phyloP scores from a whole-genome alignment of 805 yeast species.

The Schwanniomyces polymorphus region DNA sequence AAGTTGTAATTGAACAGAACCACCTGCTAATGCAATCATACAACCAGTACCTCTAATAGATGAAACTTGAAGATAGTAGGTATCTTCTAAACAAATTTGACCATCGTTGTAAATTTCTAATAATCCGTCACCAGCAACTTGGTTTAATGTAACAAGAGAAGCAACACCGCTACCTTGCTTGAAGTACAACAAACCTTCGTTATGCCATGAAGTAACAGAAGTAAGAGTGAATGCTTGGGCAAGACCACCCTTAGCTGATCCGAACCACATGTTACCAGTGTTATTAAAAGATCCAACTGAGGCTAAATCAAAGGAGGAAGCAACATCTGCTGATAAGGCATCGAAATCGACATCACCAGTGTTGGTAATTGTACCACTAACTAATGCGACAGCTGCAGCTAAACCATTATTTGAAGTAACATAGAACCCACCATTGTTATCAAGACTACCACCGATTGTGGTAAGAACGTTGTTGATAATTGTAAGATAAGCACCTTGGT shows the following conservation, averaged over 20 bases:
- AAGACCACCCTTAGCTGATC: slow-evolving; percentile 21
- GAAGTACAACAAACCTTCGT: slow-evolving; percentile 21
- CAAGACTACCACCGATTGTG: slow-evolving; percentile 19
- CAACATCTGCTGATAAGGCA: slow-evolving; percentile 13
- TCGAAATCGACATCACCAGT: slow-evolving; percentile 24
- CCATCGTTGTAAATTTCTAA: slow-evolving; percentile 19
- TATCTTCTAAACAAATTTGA: slow-evolving; percentile 23
- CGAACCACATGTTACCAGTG: slow-evolving; percentile 23
- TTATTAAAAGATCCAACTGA: slow-evolving; percentile 15
- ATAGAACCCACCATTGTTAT: slow-evolving; percentile 22
- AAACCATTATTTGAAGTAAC: slow-evolving; percentile 16
- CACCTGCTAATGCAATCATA: slow-evolving; percentile 13
- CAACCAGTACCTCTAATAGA: slow-evolving; percentile 28
- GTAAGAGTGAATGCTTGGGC: slow-evolving; percentile 11
- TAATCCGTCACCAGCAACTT: slow-evolving; percentile 10
- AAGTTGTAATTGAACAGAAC: slow-evolving; percentile 5
- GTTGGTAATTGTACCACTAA: slow-evolving; percentile 12
- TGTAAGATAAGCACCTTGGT: slow-evolving; percentile 23
- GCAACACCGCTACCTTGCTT: slow-evolving; percentile 18
- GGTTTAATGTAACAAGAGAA: slow-evolving; percentile 15
- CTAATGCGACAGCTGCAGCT: slow-evolving; percentile 10
- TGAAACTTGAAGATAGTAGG: slow-evolving; percentile 20
- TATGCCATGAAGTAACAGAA: slow-evolving; percentile 13
- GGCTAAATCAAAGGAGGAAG: slow-evolving; percentile 17
- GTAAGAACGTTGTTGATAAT: slow-evolving; percentile 22